Evolutionary conservation across 2,329 filamentous ascomycete species (phyloP).

Genomic region (Aureobasidium uvarum): DNA sequence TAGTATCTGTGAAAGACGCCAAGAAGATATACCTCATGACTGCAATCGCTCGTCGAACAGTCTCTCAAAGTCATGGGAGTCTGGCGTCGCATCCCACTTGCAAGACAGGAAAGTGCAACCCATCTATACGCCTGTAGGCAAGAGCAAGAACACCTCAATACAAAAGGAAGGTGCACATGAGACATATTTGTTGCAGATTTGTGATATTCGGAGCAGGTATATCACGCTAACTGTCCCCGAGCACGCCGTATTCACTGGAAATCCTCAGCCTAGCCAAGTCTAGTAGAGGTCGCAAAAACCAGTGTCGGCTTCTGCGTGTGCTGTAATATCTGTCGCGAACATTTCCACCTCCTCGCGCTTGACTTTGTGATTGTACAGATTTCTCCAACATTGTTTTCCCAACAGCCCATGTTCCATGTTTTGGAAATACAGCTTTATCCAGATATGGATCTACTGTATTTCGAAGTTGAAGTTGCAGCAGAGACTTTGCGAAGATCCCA

Average conservation of each 20-base stretch:
- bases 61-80: too few species aligned
- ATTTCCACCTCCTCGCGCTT: not conserved
- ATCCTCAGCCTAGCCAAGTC: not conserved
- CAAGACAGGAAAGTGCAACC: too few species aligned
- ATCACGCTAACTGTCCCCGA: not conserved
- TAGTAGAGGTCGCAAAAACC: constrained; percentile 1
- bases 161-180: too few species aligned
- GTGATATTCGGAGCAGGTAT: too few species aligned
- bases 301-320: not conserved
- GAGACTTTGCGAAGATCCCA: not conserved
- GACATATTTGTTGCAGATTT: too few species aligned
- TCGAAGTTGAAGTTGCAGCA: not conserved
- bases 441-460: not conserved
- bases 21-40: too few species aligned
- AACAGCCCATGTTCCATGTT: not conserved
- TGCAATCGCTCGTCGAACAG: too few species aligned
- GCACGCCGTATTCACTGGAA: not conserved
- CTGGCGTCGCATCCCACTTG: too few species aligned
- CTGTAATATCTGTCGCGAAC: not conserved
- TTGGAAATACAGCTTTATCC: not conserved
- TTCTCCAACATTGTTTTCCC: not conserved
- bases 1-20: too few species aligned
- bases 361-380: not conserved
- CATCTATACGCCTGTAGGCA: too few species aligned
- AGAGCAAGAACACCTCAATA: too few species aligned